These are phyloP conservation scores for Monilinia laxa DNA, from an alignment of 2,329 filamentous ascomycete genomes.

Conservation along the genomic window DNA sequence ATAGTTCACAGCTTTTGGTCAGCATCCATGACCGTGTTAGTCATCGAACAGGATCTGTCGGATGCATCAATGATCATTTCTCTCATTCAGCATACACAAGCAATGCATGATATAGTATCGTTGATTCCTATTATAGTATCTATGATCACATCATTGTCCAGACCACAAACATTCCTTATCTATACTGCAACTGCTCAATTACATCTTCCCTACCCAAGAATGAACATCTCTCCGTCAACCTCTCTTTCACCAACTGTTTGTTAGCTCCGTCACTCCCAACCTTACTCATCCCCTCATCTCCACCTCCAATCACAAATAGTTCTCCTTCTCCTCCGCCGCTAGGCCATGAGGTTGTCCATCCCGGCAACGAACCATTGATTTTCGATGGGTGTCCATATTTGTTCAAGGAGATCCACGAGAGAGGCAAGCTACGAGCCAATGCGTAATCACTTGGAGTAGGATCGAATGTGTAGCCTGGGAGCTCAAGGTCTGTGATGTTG, in stretches of 20 bases:
- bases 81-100: no score
- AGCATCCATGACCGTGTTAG: no score
- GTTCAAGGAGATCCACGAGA: constrained; percentile 51
- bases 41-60: no score
- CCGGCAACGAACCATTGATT: constrained; percentile 43
- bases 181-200: constrained; percentile 37
- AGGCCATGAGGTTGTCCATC: constrained; percentile 45
- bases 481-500: constrained; percentile 40
- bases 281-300: constrained; percentile 42
- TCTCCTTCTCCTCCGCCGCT: constrained; percentile 31
- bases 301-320: constrained; percentile 46
- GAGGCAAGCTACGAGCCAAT: constrained; percentile 44
- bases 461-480: constrained; percentile 36
- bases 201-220: constrained; percentile 44
- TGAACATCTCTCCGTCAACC: constrained; percentile 49
- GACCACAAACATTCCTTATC: neutral
- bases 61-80: no score
- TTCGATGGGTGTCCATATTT: constrained; percentile 40
- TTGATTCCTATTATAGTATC: no score
- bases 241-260: constrained; percentile 43
- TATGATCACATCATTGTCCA: no score
- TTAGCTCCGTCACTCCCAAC: constrained; percentile 41
- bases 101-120: no score
- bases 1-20: no score
- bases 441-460: constrained; percentile 45